These are phyloP conservation scores for Pseudotsuga menziesii DNA, from an alignment of 75 land plant species.

Conservation along the genomic window DNA sequence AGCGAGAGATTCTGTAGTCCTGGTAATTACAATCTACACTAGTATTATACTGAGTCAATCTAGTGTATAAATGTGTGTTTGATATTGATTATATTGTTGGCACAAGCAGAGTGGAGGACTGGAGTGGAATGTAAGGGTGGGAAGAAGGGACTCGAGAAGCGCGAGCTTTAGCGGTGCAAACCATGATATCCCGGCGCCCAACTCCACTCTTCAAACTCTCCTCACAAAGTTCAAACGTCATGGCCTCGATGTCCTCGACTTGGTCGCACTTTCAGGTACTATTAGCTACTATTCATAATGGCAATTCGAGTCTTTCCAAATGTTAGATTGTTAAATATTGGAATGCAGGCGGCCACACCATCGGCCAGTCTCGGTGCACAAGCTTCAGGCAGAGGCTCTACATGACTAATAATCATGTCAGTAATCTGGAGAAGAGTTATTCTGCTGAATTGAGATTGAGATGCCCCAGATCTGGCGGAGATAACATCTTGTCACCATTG, in stretches of 20 bases:
- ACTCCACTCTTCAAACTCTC: slow-evolving; percentile 20
- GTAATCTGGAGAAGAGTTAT: not conserved
- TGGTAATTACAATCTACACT: not conserved
- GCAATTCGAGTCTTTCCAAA: too few species aligned
- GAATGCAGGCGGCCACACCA: slow-evolving; percentile 73
- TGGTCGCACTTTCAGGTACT: slow-evolving; percentile 42
- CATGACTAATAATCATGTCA: not conserved
- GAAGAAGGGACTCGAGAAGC: slow-evolving; percentile 30
- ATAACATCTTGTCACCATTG: slow-evolving; percentile 14
- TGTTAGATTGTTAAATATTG: too few species aligned
- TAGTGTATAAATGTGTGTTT: too few species aligned
- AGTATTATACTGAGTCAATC: not conserved
- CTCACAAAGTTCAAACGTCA: slow-evolving; percentile 21
- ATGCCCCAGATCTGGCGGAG: slow-evolving; percentile 33
- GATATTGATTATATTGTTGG: too few species aligned
- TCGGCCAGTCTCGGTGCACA: slow-evolving; percentile 62
- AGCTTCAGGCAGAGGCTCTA: slow-evolving; percentile 66
- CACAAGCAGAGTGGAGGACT: slow-evolving; percentile 21
- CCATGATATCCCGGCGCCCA: slow-evolving; percentile 29
- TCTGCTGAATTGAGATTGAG: slow-evolving; percentile 13
- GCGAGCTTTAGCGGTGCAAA: slow-evolving; percentile 27
- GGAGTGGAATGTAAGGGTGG: slow-evolving; percentile 24
- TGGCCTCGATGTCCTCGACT: slow-evolving; percentile 60
- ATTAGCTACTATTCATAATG: too few species aligned
- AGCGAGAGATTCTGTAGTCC: slow-evolving; percentile 23